A percentile compares a stretch with the other conserved stretches of the same genome.
Evolutionary conservation across 495 filamentous ascomycete species (phyloP).

Genomic region (Halenospora varia): DNA sequence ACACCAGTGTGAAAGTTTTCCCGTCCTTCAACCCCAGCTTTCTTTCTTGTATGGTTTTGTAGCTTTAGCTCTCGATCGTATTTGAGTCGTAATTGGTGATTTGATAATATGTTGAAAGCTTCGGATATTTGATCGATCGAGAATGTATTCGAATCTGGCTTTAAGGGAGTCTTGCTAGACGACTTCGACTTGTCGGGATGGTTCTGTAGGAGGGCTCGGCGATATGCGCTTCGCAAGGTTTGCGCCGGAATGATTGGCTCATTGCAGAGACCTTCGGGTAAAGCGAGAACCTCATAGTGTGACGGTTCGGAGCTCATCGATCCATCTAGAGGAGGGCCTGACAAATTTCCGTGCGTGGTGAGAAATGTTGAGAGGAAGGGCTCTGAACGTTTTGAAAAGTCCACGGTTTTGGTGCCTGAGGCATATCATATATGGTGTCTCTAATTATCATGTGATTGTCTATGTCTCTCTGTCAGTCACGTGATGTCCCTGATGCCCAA

Average conservation of each 20-base stretch:
- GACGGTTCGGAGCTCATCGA: conserved; percentile 24
- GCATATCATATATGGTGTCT: no score
- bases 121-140: conserved; percentile 75
- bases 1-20: conserved; percentile 60
- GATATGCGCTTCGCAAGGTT: conserved; percentile 70
- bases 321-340: neutral
- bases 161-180: conserved; percentile 5
- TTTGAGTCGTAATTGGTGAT: conserved; percentile 49
- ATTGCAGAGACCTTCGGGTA: conserved; percentile 31
- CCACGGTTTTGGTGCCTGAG: neutral
- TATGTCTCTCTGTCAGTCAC: no score
- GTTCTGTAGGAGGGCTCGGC: conserved; percentile 68
- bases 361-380: neutral
- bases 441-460: no score
- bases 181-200: conserved; percentile 69
- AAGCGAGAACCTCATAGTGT: conserved; percentile 51
- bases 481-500: no score
- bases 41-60: neutral
- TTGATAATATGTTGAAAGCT: conserved; percentile 69
- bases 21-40: neutral
- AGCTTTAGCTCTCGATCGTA: conserved; percentile 60
- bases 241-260: conserved; percentile 19
- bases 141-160: conserved; percentile 18
- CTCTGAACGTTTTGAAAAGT: neutral
- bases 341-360: neutral